Evolutionary conservation across 176 grass and related monocot genomes (phyloP).

Genomic region (Cymbopogon citratus): DNA sequence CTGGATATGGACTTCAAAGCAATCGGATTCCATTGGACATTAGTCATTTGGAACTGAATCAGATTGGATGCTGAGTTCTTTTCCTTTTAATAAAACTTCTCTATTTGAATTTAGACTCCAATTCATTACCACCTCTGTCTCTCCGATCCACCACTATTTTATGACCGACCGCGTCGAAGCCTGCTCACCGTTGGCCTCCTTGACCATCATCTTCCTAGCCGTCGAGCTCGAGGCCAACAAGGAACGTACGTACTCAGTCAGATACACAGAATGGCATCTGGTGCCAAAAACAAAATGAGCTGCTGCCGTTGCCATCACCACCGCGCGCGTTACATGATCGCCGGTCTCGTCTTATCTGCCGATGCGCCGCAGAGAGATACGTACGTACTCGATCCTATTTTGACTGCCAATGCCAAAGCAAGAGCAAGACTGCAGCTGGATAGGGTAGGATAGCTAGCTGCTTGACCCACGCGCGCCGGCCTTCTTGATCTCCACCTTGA

Average conservation of each 20-base stretch:
- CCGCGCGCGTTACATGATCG: neutral
- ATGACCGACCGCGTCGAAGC: neutral
- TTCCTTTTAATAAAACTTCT: neutral
- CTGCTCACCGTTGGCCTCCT: neutral
- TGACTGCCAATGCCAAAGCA: neutral
- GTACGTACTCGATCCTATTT: neutral
- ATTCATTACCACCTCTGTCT: neutral
- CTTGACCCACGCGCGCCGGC: constrained; percentile 31
- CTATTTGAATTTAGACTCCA: neutral
- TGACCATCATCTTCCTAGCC: neutral
- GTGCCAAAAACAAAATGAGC: neutral
- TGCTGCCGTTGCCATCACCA: neutral
- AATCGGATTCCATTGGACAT: neutral
- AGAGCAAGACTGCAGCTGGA: neutral
- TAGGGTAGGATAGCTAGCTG: neutral
- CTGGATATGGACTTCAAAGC: neutral
- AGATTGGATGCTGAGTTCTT: neutral
- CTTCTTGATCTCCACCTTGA: constrained; percentile 90
- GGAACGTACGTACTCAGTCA: neutral
- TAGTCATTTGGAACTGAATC: neutral
- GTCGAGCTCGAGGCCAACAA: neutral
- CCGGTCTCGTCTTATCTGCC: neutral
- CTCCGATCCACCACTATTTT: neutral
- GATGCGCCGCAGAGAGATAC: neutral
- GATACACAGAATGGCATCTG: neutral